phyloP scores from a whole-genome alignment of 2,329 filamentous ascomycete species.

The Epichloe typhina region DNA sequence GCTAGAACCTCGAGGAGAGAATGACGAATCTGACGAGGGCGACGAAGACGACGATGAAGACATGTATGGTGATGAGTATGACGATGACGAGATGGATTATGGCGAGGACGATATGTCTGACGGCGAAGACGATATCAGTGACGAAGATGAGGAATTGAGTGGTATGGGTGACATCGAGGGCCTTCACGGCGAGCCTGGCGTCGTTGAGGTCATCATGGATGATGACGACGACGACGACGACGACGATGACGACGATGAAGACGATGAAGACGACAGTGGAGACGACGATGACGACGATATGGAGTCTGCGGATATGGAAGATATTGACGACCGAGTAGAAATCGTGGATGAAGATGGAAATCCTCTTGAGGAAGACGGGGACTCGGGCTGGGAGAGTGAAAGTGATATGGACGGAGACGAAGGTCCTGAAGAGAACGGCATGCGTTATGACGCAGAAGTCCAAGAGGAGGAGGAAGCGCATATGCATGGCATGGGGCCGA shows the following conservation, averaged over 20 bases:
- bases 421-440: constrained; percentile 37
- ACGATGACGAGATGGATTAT: constrained; percentile 89
- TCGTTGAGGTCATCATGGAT: constrained; percentile 66
- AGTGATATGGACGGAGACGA: constrained; percentile 42
- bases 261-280: constrained; percentile 50
- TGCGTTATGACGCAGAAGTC: constrained; percentile 41
- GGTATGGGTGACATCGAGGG: constrained; percentile 81
- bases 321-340: constrained; percentile 39
- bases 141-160: constrained; percentile 72
- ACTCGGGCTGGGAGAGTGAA: constrained; percentile 48
- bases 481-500: constrained; percentile 30
- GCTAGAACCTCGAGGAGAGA: constrained; percentile 72
- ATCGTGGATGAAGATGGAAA: constrained; percentile 53
- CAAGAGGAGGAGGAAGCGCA: constrained; percentile 42
- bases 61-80: constrained; percentile 86
- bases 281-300: constrained; percentile 37
- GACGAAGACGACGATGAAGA: constrained; percentile 68
- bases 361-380: constrained; percentile 44
- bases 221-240: constrained; percentile 47
- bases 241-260: constrained; percentile 46
- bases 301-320: constrained; percentile 33
- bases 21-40: constrained; percentile 68
- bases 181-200: constrained; percentile 45
- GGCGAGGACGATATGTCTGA: constrained; percentile 69
- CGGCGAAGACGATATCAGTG: constrained; percentile 78